A percentile compares a stretch with the other conserved stretches of the same genome.
Conservation (phyloP, 1,284 basidiomycete genomes). For the Cutaneotrichosporon cutaneum region DNA sequence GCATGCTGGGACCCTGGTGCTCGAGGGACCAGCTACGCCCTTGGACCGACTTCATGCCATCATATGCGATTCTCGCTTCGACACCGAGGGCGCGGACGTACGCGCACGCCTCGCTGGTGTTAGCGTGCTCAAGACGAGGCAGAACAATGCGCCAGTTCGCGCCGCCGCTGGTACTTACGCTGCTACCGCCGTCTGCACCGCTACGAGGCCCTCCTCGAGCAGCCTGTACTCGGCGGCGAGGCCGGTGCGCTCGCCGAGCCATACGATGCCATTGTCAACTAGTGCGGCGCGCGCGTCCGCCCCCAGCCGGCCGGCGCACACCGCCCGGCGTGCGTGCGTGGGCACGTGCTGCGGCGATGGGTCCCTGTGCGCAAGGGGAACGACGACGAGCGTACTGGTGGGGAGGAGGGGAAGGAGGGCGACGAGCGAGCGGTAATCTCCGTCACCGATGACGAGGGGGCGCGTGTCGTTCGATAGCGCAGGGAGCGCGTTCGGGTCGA, state of each 20-base stretch:
- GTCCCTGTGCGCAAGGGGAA: not conserved
- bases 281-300: not conserved
- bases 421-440: not conserved
- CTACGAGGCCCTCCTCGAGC: constrained; percentile 4
- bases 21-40: not conserved
- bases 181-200: not conserved
- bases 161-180: not conserved
- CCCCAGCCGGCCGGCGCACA: not conserved
- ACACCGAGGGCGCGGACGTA: not conserved
- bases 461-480: not conserved
- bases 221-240: not conserved
- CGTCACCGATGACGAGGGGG: not conserved
- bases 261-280: not conserved
- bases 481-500: not conserved
- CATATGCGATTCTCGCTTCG: not conserved
- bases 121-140: not conserved
- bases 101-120: not conserved
- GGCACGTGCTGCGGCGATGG: not conserved
- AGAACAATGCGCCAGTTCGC: not conserved
- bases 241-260: not conserved
- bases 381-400: not conserved
- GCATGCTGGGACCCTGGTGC: constrained; percentile 1
- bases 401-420: not conserved
- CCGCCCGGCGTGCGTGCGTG: not conserved
- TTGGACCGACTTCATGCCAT: not conserved